Percentiles rank a stretch among this genome's conserved stretches.
These are phyloP conservation scores for Coleophoma crateriformis DNA, from an alignment of 2,329 filamentous ascomycete species.

Conservation along the genomic window DNA sequence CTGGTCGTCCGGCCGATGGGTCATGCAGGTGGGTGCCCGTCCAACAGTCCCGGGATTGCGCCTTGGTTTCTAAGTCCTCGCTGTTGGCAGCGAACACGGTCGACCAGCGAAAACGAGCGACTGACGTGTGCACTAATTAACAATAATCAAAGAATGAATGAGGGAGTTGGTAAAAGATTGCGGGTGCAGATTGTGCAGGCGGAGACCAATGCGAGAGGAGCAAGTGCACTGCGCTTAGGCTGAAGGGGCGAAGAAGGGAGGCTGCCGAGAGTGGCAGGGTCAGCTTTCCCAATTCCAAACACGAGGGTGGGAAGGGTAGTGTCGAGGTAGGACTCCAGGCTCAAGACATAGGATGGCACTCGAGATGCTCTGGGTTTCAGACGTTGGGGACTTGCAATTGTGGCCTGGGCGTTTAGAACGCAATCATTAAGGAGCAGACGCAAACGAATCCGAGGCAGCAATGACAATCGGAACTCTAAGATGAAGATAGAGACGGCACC, in stretches of 20 bases:
- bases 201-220: too few species aligned
- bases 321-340: too few species aligned
- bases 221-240: too few species aligned
- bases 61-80: neutral
- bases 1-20: neutral
- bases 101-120: constrained; percentile 1
- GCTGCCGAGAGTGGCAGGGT: too few species aligned
- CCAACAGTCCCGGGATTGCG: neutral
- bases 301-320: too few species aligned
- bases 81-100: neutral
- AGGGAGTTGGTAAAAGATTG: neutral
- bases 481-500: too few species aligned
- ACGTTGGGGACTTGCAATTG: neutral
- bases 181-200: neutral
- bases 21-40: neutral
- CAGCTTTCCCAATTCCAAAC: too few species aligned
- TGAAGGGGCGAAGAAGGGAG: too few species aligned
- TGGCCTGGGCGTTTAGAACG: neutral
- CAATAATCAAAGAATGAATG: neutral
- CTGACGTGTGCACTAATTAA: neutral
- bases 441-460: neutral
- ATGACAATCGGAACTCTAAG: too few species aligned
- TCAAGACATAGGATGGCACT: too few species aligned
- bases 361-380: too few species aligned
- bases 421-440: neutral